Percentiles rank a stretch among this genome's conserved stretches.
These are phyloP conservation scores for Verticillium zaregamsianum DNA, from an alignment of 2,329 filamentous ascomycete species.

Conservation along the genomic window DNA sequence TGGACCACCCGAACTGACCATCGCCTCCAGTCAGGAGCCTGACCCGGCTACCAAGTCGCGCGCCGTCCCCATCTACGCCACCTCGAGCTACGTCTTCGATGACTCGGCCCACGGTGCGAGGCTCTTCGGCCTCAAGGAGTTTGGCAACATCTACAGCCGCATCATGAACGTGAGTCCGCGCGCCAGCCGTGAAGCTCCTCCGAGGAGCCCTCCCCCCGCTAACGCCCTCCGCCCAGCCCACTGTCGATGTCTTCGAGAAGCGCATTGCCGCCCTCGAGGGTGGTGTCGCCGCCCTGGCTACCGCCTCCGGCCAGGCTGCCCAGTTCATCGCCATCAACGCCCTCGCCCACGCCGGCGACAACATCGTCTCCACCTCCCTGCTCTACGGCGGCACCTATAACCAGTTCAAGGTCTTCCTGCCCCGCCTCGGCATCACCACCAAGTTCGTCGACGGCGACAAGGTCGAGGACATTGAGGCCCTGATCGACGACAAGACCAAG, in stretches of 20 bases:
- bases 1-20: neutral
- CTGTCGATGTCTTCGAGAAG: conserved; percentile 94
- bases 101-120: conserved; percentile 93
- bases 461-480: conserved; percentile 70
- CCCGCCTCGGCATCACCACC: conserved; percentile 80
- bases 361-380: conserved; percentile 87
- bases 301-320: conserved; percentile 82
- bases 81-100: conserved; percentile 88
- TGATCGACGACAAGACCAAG: conserved; percentile 92
- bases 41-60: conserved; percentile 81
- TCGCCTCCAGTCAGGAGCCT: conserved; percentile 61
- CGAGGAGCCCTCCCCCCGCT: neutral
- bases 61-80: conserved; percentile 94
- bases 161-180: conserved; percentile 74
- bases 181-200: neutral
- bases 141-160: conserved; percentile 96
- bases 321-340: conserved; percentile 87
- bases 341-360: conserved; percentile 84
- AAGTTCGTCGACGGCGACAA: conserved; percentile 85
- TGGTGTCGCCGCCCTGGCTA: conserved; percentile 79
- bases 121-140: conserved; percentile 94
- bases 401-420: conserved; percentile 88
- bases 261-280: conserved; percentile 93
- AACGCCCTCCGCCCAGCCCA: conserved; percentile 55
- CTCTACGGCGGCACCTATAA: conserved; percentile 96